Conservation (phyloP, 2,329 filamentous ascomycete genomes). For the Grosmannia penicillata region DNA sequence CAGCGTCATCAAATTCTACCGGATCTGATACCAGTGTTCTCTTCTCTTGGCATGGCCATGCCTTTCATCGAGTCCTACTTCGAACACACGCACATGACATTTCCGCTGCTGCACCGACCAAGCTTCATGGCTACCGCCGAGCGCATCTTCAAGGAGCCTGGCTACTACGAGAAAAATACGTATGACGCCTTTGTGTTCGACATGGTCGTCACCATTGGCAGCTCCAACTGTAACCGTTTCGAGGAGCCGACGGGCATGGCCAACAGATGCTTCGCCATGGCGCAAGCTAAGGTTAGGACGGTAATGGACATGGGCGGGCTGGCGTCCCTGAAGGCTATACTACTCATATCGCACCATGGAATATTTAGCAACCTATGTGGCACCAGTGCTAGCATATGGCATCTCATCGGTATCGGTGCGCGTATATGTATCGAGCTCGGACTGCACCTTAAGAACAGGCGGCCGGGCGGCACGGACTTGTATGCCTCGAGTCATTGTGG, state of each 20-base stretch:
- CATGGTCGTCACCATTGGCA: conserved; percentile 7
- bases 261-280: conserved; percentile 1
- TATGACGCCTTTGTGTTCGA: conserved; percentile 6
- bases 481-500: too few relatives aligned
- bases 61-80: conserved; percentile 9
- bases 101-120: conserved; percentile 9
- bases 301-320: conserved; percentile 1
- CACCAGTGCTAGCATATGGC: conserved; percentile 6
- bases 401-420: conserved; percentile 5
- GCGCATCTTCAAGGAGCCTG: conserved; percentile 4
- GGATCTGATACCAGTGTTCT: too few relatives aligned
- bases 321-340: conserved; percentile 1
- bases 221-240: conserved; percentile 4
- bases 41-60: conserved; percentile 1
- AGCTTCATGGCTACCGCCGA: conserved; percentile 8
- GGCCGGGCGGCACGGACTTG: background rate
- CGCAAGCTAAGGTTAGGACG: background rate
- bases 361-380: conserved; percentile 6
- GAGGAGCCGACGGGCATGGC: conserved; percentile 1
- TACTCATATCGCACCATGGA: conserved; percentile 5
- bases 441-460: conserved; percentile 4
- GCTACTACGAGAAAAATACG: conserved; percentile 3
- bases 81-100: conserved; percentile 8
- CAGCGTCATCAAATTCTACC: too few relatives aligned
- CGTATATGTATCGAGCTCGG: conserved; percentile 7